Conservation (phyloP, 352 stramenopile species). For the Globisporangium emineosum region DNA sequence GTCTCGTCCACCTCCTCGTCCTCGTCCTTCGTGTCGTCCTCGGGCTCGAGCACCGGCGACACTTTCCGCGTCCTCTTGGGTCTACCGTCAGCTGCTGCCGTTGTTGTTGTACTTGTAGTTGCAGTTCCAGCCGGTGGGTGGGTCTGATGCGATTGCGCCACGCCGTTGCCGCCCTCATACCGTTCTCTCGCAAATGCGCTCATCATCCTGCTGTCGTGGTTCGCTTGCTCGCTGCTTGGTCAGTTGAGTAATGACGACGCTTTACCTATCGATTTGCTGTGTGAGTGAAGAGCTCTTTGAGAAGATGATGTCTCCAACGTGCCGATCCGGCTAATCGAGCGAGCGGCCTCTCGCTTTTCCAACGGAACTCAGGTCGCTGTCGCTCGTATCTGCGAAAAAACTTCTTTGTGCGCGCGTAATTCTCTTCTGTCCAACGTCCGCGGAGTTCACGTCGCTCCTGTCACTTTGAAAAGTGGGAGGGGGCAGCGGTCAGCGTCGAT, state of each 20-base stretch:
- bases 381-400: slow-evolving; percentile 10
- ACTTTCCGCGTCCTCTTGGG: slow-evolving; percentile 46
- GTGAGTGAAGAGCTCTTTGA: neutral
- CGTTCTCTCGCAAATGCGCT: slow-evolving; percentile 12
- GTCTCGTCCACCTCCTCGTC: slow-evolving; percentile 79
- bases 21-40: slow-evolving; percentile 40
- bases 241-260: neutral
- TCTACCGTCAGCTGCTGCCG: neutral
- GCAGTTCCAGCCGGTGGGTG: neutral
- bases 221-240: neutral
- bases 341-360: neutral
- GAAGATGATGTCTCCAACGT: slow-evolving; percentile 1
- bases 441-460: neutral
- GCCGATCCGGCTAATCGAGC: neutral
- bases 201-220: slow-evolving; percentile 4
- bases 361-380: neutral
- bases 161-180: slow-evolving; percentile 2
- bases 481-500: neutral
- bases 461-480: neutral
- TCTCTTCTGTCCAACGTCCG: neutral
- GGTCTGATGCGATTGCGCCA: neutral
- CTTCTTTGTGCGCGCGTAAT: neutral
- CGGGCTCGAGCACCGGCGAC: slow-evolving; percentile 26
- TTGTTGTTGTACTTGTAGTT: slow-evolving; percentile 1
- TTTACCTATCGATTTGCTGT: neutral